Evolutionary conservation across 2,329 filamentous ascomycete species (phyloP).

Genomic region (Phaeosphaeria sp.): DNA sequence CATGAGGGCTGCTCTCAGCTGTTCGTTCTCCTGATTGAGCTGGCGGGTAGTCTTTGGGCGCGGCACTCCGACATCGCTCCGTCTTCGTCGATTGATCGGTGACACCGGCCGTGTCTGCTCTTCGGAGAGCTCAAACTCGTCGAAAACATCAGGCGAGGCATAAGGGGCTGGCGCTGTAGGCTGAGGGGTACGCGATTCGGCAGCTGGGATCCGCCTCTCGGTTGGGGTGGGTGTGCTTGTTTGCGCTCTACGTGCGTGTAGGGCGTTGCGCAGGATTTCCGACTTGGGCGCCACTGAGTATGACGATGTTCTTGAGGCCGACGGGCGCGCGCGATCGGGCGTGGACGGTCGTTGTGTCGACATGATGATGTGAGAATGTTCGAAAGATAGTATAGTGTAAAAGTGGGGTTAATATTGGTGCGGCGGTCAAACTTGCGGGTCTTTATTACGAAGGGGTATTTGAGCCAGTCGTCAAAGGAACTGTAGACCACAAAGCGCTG

Average conservation of each 20-base stretch:
- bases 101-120: conserved; percentile 39
- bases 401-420: not conserved
- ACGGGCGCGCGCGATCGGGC: conserved; percentile 17
- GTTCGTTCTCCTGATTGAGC: conserved; percentile 35
- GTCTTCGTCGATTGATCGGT: conserved; percentile 33
- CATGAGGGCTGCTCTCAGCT: conserved; percentile 35
- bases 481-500: conserved; percentile 7
- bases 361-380: conserved; percentile 23
- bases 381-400: not conserved
- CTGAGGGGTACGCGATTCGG: conserved; percentile 7
- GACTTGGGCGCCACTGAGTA: conserved; percentile 39
- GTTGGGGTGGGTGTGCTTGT: conserved; percentile 20
- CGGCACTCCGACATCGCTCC: conserved; percentile 30
- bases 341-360: conserved; percentile 27
- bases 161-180: conserved; percentile 8
- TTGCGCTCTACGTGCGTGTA: conserved; percentile 39
- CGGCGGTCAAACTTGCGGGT: not conserved
- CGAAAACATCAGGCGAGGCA: conserved; percentile 24
- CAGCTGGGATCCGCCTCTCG: conserved; percentile 10
- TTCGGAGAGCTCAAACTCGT: conserved; percentile 39
- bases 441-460: not conserved
- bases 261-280: conserved; percentile 41
- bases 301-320: conserved; percentile 19
- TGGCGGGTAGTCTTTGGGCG: conserved; percentile 38
- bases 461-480: conserved; percentile 5